Base-by-base conservation (phyloP, 164 flowering plant species). In the Vitis rotundifolia region DNA sequence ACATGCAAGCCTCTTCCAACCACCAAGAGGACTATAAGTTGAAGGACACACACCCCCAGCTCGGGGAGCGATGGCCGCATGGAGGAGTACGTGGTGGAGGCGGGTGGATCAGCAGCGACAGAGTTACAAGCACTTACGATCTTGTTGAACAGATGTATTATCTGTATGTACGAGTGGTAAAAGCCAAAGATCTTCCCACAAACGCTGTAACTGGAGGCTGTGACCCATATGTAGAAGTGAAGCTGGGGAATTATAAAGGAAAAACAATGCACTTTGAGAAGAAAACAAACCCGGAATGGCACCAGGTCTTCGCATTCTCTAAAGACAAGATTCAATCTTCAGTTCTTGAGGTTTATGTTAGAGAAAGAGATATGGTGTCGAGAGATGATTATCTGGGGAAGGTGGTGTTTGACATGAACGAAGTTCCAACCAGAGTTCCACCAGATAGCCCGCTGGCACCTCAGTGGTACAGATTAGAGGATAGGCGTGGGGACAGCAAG, bases 371-470 rank as follows among this genome's bases (percentile, higher is more conserved):
- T 53, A 88, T 86, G 85, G 83, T 91, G 22, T 80, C 79, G 10
- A 81, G 89, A 68, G 96, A 92, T 71, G 93, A 92, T 48, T 86
- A 84, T 49, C 49, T 91, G 0, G 98, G 96, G 26, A 85, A 77
- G 76, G 94, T 89, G 29, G 47, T 73, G 16, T 83, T 93, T 31
- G 98, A 93, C 70, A 62, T 93, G 85, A 77, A 88, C 71, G 97
- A 93, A 70, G 83, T 89, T 14, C 97, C 97, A 0, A 93, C 91
- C 0, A 74, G 97, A 67, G 97, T 91, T 26, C 97, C 96, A n/a
- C 94, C 98, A 1, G 93, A 93, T 68, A 93, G 97, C 65, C 98
- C 98, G 26, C 67, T 93, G 73, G 98, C 98, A 9, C 93, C 96
- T n/a, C 98, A 93, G 62, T 92, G 98, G 98, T 92, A 92, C 73